These are phyloP conservation scores for Maudiozyma humilis DNA, from an alignment of 1,139 yeast species.

Conservation along the genomic window DNA sequence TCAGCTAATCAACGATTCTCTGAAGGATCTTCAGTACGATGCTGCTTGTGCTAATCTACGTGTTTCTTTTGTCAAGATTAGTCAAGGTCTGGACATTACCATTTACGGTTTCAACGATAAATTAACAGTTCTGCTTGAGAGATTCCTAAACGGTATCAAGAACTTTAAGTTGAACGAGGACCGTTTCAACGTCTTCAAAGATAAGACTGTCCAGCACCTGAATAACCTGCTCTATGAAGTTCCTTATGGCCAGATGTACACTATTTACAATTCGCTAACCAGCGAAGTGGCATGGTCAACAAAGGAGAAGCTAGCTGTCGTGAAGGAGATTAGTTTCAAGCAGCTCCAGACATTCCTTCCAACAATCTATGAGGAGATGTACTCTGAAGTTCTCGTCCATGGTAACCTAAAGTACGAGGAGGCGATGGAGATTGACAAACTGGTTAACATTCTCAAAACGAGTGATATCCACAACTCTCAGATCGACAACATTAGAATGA, in stretches of 20 bases:
- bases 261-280: constrained; percentile 50
- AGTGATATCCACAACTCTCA: constrained; percentile 22
- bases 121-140: constrained; percentile 50
- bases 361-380: constrained; percentile 39
- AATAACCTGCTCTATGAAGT: constrained; percentile 65
- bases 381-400: constrained; percentile 62
- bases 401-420: constrained; percentile 64
- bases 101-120: constrained; percentile 82
- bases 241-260: constrained; percentile 70
- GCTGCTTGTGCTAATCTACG: constrained; percentile 76
- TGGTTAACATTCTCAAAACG: constrained; percentile 31
- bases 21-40: constrained; percentile 68
- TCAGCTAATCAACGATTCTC: constrained; percentile 64
- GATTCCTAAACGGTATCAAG: constrained; percentile 48
- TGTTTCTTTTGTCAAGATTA: constrained; percentile 48
- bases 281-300: constrained; percentile 64
- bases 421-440: constrained; percentile 41
- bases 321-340: constrained; percentile 42
- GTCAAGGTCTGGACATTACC: constrained; percentile 63
- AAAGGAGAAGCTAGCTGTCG: constrained; percentile 50
- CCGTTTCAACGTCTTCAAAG: constrained; percentile 61
- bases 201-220: constrained; percentile 51
- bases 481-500: constrained; percentile 37
- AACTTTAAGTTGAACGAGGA: constrained; percentile 46
- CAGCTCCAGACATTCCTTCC: constrained; percentile 44